These are phyloP conservation scores for Huntiella bhutanensis DNA, from an alignment of 2,329 filamentous ascomycete genomes.

Conservation along the genomic window DNA sequence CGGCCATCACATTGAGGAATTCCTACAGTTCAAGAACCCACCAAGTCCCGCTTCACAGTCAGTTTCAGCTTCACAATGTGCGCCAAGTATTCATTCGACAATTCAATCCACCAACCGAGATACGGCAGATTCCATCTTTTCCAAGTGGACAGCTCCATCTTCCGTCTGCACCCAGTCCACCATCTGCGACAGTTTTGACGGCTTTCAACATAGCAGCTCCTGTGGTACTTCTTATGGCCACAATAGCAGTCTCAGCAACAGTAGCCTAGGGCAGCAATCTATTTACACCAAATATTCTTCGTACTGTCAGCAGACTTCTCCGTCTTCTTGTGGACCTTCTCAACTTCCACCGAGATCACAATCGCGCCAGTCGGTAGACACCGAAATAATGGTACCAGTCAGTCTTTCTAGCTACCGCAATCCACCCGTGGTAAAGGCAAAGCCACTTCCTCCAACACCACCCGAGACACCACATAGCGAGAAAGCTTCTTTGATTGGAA, in stretches of 20 bases:
- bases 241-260: not conserved
- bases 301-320: slow-evolving; percentile 20
- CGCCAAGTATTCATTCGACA: not conserved
- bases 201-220: slow-evolving; percentile 1
- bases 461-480: slow-evolving; percentile 8
- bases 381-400: not conserved
- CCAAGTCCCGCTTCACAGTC: slow-evolving; percentile 5
- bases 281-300: slow-evolving; percentile 16
- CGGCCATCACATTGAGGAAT: not conserved
- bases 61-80: slow-evolving; percentile 1
- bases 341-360: slow-evolving; percentile 22
- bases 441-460: slow-evolving; percentile 5
- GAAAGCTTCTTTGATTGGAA: not conserved
- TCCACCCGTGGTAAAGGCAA: not conserved
- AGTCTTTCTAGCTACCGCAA: not conserved
- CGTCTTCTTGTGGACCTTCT: slow-evolving; percentile 18
- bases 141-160: slow-evolving; percentile 4
- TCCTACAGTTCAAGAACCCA: slow-evolving; percentile 2
- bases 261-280: slow-evolving; percentile 5
- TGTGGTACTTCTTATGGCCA: not conserved
- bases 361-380: slow-evolving; percentile 16
- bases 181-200: slow-evolving; percentile 2
- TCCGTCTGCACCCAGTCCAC: slow-evolving; percentile 8
- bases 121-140: slow-evolving; percentile 7
- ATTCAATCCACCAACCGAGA: not conserved